Conservation (phyloP, 495 filamentous ascomycete species). For the Xylaria bambusicola region DNA sequence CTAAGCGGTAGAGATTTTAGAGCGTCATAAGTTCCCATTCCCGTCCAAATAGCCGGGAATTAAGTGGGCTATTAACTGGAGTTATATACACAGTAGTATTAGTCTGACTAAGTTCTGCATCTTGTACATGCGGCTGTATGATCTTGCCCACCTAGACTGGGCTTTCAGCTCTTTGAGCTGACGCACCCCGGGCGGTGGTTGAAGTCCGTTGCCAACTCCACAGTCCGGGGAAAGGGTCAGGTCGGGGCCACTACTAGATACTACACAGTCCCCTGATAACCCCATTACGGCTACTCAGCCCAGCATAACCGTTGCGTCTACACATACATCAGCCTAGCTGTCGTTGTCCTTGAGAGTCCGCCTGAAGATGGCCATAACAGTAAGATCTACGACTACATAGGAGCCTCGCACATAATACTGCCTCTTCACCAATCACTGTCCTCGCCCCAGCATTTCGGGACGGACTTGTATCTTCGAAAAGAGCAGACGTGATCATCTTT, state of each 20-base stretch:
- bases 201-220: constrained; percentile 14
- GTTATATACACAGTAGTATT: too few relatives aligned
- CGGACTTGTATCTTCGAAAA: too few relatives aligned
- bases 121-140: too few relatives aligned
- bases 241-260: too few relatives aligned
- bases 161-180: constrained; percentile 1
- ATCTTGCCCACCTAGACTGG: not conserved
- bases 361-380: constrained; percentile 1
- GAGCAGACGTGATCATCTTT: constrained; percentile 55
- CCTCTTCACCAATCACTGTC: too few relatives aligned
- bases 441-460: too few relatives aligned
- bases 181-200: constrained; percentile 13
- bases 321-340: not conserved
- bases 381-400: too few relatives aligned
- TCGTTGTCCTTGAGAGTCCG: not conserved
- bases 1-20: not conserved
- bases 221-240: not conserved
- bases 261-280: too few relatives aligned
- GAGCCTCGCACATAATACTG: too few relatives aligned
- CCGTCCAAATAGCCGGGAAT: not conserved
- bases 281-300: not conserved
- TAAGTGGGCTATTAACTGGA: not conserved
- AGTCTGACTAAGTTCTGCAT: too few relatives aligned
- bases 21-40: not conserved
- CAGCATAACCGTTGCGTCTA: not conserved